A percentile compares a stretch with the other conserved stretches of the same genome.
Conservation (phyloP, 352 stramenopile genomes). For the Pythium utonaiense region DNA sequence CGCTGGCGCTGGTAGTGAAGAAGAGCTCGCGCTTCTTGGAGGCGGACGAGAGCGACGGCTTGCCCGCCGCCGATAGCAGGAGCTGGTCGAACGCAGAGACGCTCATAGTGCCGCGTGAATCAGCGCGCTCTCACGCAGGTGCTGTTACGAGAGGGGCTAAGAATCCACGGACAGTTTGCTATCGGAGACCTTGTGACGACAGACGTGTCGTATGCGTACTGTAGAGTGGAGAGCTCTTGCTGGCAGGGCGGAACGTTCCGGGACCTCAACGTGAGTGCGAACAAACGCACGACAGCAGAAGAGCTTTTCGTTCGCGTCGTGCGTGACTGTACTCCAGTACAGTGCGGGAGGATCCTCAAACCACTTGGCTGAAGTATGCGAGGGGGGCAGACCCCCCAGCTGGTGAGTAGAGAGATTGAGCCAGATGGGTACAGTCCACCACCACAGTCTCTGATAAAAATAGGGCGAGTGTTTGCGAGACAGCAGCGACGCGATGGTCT, state of each 20-base stretch:
- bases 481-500: too few relatives aligned
- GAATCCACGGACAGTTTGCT: too few relatives aligned
- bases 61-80: conserved; percentile 14
- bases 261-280: neutral
- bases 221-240: neutral
- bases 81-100: conserved; percentile 22
- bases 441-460: neutral
- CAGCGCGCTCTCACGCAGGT: too few relatives aligned
- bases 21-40: conserved; percentile 7
- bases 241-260: neutral
- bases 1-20: neutral
- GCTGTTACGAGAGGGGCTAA: too few relatives aligned
- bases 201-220: too few relatives aligned
- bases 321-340: too few relatives aligned
- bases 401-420: neutral
- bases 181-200: too few relatives aligned
- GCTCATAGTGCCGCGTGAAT: too few relatives aligned
- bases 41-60: conserved; percentile 6
- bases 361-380: neutral
- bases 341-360: too few relatives aligned
- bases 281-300: neutral
- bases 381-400: neutral
- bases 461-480: neutral
- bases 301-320: conserved; percentile 1
- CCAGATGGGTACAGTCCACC: neutral